Evolutionary conservation across 345 rosid genomes (phyloP).

Genomic region (Brassica cretica): DNA sequence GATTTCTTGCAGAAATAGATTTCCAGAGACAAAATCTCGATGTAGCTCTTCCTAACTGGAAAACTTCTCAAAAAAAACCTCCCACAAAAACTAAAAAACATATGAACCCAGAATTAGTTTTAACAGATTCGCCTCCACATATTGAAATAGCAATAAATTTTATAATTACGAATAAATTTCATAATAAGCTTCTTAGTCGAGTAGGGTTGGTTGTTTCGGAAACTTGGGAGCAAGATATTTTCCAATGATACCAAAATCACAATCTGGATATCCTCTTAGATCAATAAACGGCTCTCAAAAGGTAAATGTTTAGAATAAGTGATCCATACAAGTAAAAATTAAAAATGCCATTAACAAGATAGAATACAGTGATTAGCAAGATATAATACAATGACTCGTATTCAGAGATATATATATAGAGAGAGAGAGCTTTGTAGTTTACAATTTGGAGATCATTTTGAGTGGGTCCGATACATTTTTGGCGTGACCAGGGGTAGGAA

Average conservation of each 20-base stretch:
- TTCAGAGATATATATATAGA: background rate
- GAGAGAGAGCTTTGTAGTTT: background rate
- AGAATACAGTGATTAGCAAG: background rate
- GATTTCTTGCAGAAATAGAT: too few relatives aligned
- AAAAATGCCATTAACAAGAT: background rate
- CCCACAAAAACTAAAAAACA: too few relatives aligned
- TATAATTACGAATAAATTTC: too few relatives aligned
- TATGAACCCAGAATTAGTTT: too few relatives aligned
- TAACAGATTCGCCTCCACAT: too few relatives aligned
- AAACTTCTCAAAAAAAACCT: too few relatives aligned
- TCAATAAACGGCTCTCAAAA: background rate
- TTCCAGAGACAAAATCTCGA: too few relatives aligned
- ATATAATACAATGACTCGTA: background rate
- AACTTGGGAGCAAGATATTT: background rate
- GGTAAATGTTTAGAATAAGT: background rate
- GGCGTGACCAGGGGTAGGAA: conserved; percentile 64
- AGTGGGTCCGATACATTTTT: conserved; percentile 50
- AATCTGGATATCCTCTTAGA: background rate
- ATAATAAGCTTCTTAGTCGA: too few relatives aligned
- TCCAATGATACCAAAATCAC: too few relatives aligned
- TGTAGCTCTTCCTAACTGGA: too few relatives aligned
- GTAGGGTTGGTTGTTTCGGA: background rate
- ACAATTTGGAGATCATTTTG: conserved; percentile 59
- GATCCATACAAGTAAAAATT: background rate
- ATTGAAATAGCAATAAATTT: too few relatives aligned